Conservation (phyloP, 768 basidiomycete genomes). For the Tylopilus intermedius region DNA sequence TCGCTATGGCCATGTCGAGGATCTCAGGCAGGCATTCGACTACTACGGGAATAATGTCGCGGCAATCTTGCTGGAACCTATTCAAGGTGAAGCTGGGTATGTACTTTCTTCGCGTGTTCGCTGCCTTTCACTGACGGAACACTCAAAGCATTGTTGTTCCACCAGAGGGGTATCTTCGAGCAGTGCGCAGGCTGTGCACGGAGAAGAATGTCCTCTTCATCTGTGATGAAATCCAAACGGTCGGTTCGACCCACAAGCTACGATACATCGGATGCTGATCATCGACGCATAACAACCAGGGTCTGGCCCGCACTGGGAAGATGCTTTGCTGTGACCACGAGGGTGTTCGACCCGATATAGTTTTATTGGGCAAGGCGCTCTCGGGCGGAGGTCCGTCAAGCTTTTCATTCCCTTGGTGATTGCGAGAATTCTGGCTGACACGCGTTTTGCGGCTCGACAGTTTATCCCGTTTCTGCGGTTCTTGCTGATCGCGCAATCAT, state of each 20-base stretch:
- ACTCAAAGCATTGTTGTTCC: constrained; percentile 81
- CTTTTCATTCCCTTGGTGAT: not conserved
- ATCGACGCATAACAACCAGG: constrained; percentile 38
- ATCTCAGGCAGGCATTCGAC: constrained; percentile 78
- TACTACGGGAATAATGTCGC: constrained; percentile 78
- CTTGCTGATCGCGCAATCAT: constrained; percentile 88
- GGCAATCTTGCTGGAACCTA: constrained; percentile 94
- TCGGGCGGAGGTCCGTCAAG: constrained; percentile 78
- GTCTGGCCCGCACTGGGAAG: constrained; percentile 89
- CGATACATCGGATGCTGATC: not conserved
- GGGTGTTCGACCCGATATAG: constrained; percentile 81
- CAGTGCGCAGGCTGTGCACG: constrained; percentile 80
- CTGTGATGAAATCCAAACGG: constrained; percentile 97
- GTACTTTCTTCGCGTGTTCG: constrained; percentile 24
- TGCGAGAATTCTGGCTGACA: constrained; percentile 3
- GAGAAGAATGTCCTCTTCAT: constrained; percentile 93
- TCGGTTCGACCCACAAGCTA: constrained; percentile 27
- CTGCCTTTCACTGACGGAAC: not conserved
- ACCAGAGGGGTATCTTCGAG: constrained; percentile 74
- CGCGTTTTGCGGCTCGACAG: constrained; percentile 33
- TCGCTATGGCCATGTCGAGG: constrained; percentile 77
- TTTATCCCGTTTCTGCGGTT: constrained; percentile 96
- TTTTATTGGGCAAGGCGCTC: constrained; percentile 93
- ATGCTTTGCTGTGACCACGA: constrained; percentile 90
- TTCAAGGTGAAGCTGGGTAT: constrained; percentile 98